Conservation (phyloP, 2,329 filamentous ascomycete genomes). For the Verticillium isaacii region DNA sequence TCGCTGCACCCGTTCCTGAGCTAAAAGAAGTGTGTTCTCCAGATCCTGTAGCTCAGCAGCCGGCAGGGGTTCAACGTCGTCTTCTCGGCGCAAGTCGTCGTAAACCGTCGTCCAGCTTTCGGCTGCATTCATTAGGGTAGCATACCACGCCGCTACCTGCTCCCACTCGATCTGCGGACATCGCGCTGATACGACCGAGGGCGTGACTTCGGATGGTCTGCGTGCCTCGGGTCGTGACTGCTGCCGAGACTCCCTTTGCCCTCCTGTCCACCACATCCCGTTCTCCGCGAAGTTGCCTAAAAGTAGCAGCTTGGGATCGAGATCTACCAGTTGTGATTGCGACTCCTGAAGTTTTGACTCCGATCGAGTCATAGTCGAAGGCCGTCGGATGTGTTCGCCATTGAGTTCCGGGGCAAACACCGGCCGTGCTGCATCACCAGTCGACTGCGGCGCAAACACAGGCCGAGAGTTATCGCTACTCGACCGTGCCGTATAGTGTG, state of each 20-base stretch:
- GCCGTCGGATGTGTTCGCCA: neutral
- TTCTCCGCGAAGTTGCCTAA: slow-evolving; percentile 77
- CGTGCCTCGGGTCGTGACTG: slow-evolving; percentile 24
- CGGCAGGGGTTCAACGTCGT: slow-evolving; percentile 22
- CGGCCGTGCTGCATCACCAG: neutral
- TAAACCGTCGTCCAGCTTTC: slow-evolving; percentile 60
- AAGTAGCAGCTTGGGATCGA: slow-evolving; percentile 71
- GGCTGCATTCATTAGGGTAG: slow-evolving; percentile 62
- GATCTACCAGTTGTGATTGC: slow-evolving; percentile 47
- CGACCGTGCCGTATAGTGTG: neutral
- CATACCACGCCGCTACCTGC: slow-evolving; percentile 70
- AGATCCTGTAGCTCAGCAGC: slow-evolving; percentile 35
- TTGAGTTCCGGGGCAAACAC: neutral
- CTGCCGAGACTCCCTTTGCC: slow-evolving; percentile 31
- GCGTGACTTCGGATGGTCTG: slow-evolving; percentile 12
- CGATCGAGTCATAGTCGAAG: neutral
- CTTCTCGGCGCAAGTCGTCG: slow-evolving; percentile 38
- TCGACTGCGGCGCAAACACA: neutral
- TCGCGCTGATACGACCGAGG: slow-evolving; percentile 46
- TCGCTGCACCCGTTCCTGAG: slow-evolving; percentile 64
- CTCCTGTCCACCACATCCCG: slow-evolving; percentile 75
- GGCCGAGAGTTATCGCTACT: slow-evolving; percentile 13
- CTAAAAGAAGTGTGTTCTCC: slow-evolving; percentile 44
- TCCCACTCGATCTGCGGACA: slow-evolving; percentile 73
- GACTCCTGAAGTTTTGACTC: slow-evolving; percentile 16